Conservation (phyloP, 2,329 filamentous ascomycete species). For the Neonectria faginata region DNA sequence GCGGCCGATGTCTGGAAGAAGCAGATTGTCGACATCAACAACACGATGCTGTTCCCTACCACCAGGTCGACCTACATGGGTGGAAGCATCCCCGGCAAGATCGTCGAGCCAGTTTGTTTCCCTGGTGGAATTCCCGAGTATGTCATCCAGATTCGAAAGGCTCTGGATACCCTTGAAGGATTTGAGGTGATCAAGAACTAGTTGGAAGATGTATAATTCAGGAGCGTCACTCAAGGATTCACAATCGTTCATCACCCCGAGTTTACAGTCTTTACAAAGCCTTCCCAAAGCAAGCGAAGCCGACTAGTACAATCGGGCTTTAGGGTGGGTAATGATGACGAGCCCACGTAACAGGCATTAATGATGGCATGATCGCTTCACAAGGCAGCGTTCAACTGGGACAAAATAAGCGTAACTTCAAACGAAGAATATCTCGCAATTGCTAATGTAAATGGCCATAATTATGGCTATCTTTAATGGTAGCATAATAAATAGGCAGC, state of each 20-base stretch:
- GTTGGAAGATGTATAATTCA: not conserved
- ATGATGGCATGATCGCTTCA: no score
- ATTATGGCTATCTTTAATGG: no score
- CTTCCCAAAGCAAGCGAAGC: not conserved
- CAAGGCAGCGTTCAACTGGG: no score
- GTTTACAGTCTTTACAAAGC: not conserved
- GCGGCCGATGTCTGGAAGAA: constrained; percentile 63
- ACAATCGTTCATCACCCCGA: no score
- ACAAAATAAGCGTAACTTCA: no score
- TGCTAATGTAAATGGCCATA: no score
- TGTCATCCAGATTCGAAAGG: constrained; percentile 36
- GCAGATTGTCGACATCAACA: constrained; percentile 58
- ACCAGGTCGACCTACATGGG: constrained; percentile 68
- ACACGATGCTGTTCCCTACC: constrained; percentile 61
- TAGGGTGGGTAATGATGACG: no score
- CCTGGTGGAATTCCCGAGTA: constrained; percentile 56
- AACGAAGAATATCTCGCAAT: no score
- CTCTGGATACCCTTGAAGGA: constrained; percentile 36
- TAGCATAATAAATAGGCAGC: no score
- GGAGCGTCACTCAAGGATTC: not conserved
- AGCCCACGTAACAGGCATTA: no score
- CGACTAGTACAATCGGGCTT: no score
- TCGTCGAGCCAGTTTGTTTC: constrained; percentile 64
- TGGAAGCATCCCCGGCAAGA: constrained; percentile 65
- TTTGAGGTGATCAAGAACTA: constrained; percentile 38